phyloP scores from a whole-genome alignment of 192 early-diverging fungal genomes.

The Podila epicladia region DNA sequence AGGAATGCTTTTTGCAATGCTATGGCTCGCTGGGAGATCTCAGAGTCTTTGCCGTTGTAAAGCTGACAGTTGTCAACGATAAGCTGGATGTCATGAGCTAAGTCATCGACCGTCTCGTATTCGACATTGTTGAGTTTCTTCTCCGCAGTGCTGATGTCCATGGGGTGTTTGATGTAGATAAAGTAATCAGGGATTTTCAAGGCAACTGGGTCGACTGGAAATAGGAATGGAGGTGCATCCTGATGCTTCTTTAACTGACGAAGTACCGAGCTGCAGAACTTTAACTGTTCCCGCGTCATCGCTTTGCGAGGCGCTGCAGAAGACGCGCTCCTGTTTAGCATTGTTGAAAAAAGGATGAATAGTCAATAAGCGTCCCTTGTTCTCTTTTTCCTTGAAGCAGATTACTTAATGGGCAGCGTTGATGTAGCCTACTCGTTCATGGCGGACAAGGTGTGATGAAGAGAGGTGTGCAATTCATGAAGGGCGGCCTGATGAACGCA shows the following conservation, averaged over 20 bases:
- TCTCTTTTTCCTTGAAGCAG: too few species aligned
- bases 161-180: constrained; percentile 77
- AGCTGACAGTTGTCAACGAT: constrained; percentile 84
- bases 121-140: constrained; percentile 68
- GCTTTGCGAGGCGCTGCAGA: neutral
- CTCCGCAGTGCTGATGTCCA: constrained; percentile 83
- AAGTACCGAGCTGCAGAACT: constrained; percentile 81
- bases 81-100: constrained; percentile 74
- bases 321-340: constrained; percentile 2
- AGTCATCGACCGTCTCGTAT: constrained; percentile 73
- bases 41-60: constrained; percentile 82
- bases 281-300: constrained; percentile 85
- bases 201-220: constrained; percentile 80
- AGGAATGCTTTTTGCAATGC: constrained; percentile 79
- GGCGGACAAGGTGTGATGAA: too few species aligned
- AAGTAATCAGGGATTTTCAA: constrained; percentile 86
- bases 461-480: too few species aligned
- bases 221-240: constrained; percentile 86
- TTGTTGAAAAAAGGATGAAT: neutral
- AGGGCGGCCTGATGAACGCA: too few species aligned
- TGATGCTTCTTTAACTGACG: constrained; percentile 80
- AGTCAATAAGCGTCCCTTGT: neutral
- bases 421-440: too few species aligned
- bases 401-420: too few species aligned
- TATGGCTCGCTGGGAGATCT: constrained; percentile 71